Evolutionary conservation across 2,329 filamentous ascomycete genomes (phyloP).

Genomic region (Colletotrichum sojae): DNA sequence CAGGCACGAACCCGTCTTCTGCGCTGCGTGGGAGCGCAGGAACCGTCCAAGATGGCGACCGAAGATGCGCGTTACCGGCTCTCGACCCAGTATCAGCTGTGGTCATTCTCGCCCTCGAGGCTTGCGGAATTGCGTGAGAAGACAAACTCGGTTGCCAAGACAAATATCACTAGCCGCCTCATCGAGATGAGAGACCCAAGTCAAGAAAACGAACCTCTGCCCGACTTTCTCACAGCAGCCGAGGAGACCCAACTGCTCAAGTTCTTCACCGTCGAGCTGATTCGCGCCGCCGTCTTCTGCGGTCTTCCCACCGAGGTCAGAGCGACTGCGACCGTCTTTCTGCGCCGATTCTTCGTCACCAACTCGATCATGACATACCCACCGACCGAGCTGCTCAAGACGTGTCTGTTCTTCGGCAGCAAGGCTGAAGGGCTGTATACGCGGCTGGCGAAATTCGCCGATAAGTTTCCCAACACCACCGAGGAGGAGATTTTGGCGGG

Average conservation of each 20-base stretch:
- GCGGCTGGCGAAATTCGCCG: constrained; percentile 74
- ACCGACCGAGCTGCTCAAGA: constrained; percentile 89
- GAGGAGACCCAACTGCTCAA: constrained; percentile 88
- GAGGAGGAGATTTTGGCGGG: constrained; percentile 89
- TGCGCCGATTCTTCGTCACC: constrained; percentile 94
- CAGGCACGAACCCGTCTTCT: no score
- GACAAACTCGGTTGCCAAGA: constrained; percentile 82
- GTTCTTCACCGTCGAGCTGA: constrained; percentile 77
- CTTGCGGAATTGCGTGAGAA: constrained; percentile 80
- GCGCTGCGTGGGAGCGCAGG: neutral
- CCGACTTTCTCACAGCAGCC: constrained; percentile 85
- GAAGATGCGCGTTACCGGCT: constrained; percentile 94
- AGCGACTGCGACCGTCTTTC: constrained; percentile 88
- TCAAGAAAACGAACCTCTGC: constrained; percentile 56
- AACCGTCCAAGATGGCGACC: constrained; percentile 71
- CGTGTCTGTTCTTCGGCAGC: constrained; percentile 91
- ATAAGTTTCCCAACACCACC: constrained; percentile 78
- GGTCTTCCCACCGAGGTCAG: constrained; percentile 59
- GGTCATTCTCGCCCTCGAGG: constrained; percentile 87
- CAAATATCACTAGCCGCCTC: constrained; percentile 71
- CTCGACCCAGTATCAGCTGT: constrained; percentile 91
- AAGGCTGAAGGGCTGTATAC: constrained; percentile 92
- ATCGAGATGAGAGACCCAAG: constrained; percentile 54
- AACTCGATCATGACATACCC: constrained; percentile 98
- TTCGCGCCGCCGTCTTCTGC: constrained; percentile 69